These are phyloP conservation scores for Pseudogymnoascus sp. DNA, from an alignment of 2,329 filamentous ascomycete species.

Conservation along the genomic window DNA sequence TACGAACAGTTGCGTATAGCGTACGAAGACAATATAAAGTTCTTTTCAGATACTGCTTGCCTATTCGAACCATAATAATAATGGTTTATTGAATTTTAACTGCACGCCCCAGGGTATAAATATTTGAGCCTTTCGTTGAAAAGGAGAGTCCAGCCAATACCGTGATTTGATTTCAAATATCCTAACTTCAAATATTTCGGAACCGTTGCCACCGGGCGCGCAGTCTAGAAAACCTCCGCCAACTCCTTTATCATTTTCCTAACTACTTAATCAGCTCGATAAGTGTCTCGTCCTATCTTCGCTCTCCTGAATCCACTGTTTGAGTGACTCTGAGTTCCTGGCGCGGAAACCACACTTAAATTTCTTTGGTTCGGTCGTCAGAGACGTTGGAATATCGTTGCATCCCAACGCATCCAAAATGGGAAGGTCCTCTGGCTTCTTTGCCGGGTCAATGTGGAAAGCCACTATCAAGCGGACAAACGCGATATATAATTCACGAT, in stretches of 20 bases:
- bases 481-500: slow-evolving; percentile 53
- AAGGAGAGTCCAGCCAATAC: not conserved
- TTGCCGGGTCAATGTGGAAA: slow-evolving; percentile 44
- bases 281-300: slow-evolving; percentile 19
- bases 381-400: slow-evolving; percentile 45
- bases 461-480: slow-evolving; percentile 51
- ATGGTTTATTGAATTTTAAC: not conserved
- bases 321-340: slow-evolving; percentile 37
- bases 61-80: not conserved
- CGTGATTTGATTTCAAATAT: not conserved
- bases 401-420: slow-evolving; percentile 49
- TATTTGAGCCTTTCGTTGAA: not conserved
- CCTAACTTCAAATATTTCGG: not conserved
- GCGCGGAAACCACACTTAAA: slow-evolving; percentile 50
- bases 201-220: not conserved
- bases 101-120: not conserved
- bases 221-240: not conserved
- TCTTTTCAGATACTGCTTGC: not conserved
- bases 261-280: not conserved
- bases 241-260: not conserved
- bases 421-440: slow-evolving; percentile 39
- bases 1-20: not conserved
- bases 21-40: not conserved
- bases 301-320: slow-evolving; percentile 43
- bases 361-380: slow-evolving; percentile 53